phyloP scores from a whole-genome alignment of 2,329 filamentous ascomycete species.

The Pseudogymnoascus sp. region DNA sequence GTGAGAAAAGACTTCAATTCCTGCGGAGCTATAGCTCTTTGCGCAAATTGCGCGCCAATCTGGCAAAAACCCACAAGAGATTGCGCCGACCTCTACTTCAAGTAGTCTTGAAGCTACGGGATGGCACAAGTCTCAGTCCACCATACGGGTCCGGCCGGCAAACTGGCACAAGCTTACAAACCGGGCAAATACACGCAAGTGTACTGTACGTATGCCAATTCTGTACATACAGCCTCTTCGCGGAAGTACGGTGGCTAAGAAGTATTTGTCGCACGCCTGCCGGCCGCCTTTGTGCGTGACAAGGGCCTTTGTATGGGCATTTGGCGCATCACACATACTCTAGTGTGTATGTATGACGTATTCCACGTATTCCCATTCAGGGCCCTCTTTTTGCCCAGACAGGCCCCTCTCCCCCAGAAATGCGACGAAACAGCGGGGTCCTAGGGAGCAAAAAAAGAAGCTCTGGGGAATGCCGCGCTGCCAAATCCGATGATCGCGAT shows the following conservation, averaged over 20 bases:
- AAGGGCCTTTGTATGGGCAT: neutral
- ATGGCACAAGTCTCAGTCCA: neutral
- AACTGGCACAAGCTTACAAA: neutral
- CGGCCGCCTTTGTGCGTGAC: neutral
- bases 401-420: neutral
- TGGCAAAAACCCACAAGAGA: neutral
- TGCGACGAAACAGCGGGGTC: neutral
- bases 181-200: neutral
- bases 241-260: neutral
- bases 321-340: neutral
- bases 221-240: neutral
- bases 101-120: neutral
- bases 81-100: neutral
- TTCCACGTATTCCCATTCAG: neutral
- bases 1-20: slow-evolving; percentile 41
- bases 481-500: neutral
- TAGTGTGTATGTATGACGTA: neutral
- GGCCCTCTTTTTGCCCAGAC: too few species aligned
- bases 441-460: neutral
- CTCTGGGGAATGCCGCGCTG: neutral
- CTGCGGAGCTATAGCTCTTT: neutral
- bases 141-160: neutral
- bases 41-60: neutral
- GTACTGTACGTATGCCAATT: neutral
- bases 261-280: neutral